Evolutionary conservation across 1,284 basidiomycete species (phyloP), one percentile per base, ranked within the genome.

Genomic region (Schizophyllum commune): DNA sequence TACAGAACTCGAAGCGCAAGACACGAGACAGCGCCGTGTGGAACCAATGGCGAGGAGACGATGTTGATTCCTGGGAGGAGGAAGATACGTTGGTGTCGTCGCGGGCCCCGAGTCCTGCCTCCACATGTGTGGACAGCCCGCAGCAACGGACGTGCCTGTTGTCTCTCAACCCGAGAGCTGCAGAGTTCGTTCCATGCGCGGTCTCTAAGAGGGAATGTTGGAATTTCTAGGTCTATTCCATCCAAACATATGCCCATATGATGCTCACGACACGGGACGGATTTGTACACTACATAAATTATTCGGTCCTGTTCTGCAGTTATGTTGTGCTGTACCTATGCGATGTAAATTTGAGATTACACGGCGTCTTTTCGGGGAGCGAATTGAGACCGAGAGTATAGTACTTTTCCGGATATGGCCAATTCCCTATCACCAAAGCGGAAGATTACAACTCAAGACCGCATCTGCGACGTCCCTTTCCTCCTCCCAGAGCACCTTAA

Each of bases 401-500:
- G 5, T 27, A 27, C 27, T 27, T 27, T 27, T n/a, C n/a, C n/a
- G n/a, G n/a, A n/a, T n/a, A n/a, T n/a, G n/a, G n/a, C n/a, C n/a
- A n/a, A n/a, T n/a, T n/a, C n/a, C n/a, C n/a, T n/a, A n/a, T n/a
- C 27, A 27, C 27, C 27, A 27, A 27, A 27, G 27, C 27, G 27
- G 27, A 27, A 27, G 27, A 27, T 27, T 27, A 27, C 5, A 27
- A 27, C 5, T 27, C 82, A 15, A 9, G 17, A 47, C 9, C 39
- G 72, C 77, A 27, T 61, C 64, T 6, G 85, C 81, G 17, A 91
- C 83, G 55, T 74, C 72, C 8, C 71, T 51, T 65, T 91, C 86
- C 68, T 81, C 79, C 53, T 68, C 60, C 78, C 80, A 78, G 4
- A 80, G 69, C 52, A 64, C 67, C 61, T 65, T 67, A 34, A 79